Evolutionary conservation across 2,329 filamentous ascomycete species (phyloP).

Genomic region (Endothia cerciana): DNA sequence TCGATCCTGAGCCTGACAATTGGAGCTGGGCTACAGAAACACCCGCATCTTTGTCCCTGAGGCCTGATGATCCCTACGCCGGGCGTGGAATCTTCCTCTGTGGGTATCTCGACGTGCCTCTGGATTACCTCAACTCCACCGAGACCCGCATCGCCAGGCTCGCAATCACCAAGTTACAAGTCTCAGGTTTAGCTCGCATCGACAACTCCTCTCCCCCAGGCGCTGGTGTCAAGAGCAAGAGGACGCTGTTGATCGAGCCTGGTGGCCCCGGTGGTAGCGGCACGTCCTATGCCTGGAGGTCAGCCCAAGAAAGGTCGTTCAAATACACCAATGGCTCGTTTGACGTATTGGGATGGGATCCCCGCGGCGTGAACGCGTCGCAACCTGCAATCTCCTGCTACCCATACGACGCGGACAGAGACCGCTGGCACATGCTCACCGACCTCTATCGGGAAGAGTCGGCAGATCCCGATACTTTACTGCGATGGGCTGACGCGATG

Average conservation of each 20-base stretch:
- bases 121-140: constrained; percentile 51
- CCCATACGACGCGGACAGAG: constrained; percentile 48
- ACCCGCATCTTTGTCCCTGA: constrained; percentile 14
- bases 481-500: constrained; percentile 50
- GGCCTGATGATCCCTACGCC: constrained; percentile 38
- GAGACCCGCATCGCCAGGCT: constrained; percentile 49
- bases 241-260: constrained; percentile 55
- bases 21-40: constrained; percentile 51
- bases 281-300: constrained; percentile 45
- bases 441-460: constrained; percentile 45
- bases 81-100: constrained; percentile 52
- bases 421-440: constrained; percentile 49
- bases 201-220: constrained; percentile 27
- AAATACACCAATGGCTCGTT: constrained; percentile 48
- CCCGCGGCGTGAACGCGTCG: constrained; percentile 55
- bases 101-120: constrained; percentile 52
- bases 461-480: constrained; percentile 41
- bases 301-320: constrained; percentile 38
- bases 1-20: constrained; percentile 47
- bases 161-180: constrained; percentile 54
- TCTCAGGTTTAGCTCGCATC: constrained; percentile 45
- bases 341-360: constrained; percentile 58
- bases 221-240: constrained; percentile 44
- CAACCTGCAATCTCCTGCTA: constrained; percentile 52
- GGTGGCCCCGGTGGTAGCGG: constrained; percentile 56